phyloP scores from a whole-genome alignment of 495 filamentous ascomycete species.

The Neurospora sp. region DNA sequence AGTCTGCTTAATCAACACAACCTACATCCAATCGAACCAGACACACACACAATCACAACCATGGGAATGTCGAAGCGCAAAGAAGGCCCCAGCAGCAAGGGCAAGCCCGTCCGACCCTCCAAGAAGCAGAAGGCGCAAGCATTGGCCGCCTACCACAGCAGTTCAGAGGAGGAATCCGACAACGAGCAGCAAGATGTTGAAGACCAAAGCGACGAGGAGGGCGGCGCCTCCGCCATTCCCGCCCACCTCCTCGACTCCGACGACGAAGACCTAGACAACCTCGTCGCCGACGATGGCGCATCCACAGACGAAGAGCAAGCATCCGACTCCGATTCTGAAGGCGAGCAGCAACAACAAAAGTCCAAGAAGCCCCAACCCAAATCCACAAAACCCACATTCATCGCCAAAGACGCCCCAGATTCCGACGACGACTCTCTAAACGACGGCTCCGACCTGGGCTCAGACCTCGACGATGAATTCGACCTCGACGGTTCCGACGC shows the following conservation, averaged over 20 bases:
- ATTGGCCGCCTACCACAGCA: conserved; percentile 62
- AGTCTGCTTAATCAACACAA: not conserved
- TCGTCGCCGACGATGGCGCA: conserved; percentile 32
- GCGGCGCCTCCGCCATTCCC: conserved; percentile 41
- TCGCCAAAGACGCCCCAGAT: conserved; percentile 26
- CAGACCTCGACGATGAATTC: conserved; percentile 20
- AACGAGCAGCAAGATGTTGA: not conserved
- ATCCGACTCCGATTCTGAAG: conserved; percentile 30
- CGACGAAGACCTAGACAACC: conserved; percentile 43
- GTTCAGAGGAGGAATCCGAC: conserved; percentile 34
- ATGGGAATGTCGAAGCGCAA: conserved; percentile 26
- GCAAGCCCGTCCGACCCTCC: conserved; percentile 33
- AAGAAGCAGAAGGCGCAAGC: conserved; percentile 57
- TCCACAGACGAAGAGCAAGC: conserved; percentile 23
- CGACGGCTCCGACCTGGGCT: not conserved
- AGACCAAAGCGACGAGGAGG: conserved; percentile 20
- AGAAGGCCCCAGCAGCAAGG: conserved; percentile 45
- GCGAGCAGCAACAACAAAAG: conserved; percentile 8
- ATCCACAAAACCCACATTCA: conserved; percentile 16
- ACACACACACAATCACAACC: conserved; percentile 22
- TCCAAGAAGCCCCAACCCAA: conserved; percentile 3
- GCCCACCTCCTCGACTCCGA: conserved; percentile 62
- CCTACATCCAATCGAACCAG: not conserved
- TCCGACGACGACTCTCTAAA: conserved; percentile 9
- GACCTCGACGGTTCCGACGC: conserved; percentile 27